A percentile compares a stretch with the other conserved stretches of the same genome.
Evolutionary conservation across 2,329 filamentous ascomycete genomes (phyloP).

Genomic region (Ploettnerulaceae sp.): DNA sequence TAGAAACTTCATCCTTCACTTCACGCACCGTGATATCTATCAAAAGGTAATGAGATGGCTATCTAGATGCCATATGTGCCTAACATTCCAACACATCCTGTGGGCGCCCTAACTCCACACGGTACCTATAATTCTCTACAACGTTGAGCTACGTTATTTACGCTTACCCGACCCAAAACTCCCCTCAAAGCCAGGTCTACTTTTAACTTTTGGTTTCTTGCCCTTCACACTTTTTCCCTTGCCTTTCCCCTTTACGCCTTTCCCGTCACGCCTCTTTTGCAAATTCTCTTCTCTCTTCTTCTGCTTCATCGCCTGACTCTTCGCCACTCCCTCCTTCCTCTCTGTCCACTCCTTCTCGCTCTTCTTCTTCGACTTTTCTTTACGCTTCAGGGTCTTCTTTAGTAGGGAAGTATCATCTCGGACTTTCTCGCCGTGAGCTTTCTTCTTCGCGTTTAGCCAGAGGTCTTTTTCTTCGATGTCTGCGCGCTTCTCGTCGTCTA

Average conservation of each 20-base stretch:
- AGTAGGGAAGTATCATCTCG: constrained; percentile 80
- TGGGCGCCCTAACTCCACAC: not conserved
- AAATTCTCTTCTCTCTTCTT: constrained; percentile 79
- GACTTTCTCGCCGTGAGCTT: constrained; percentile 83
- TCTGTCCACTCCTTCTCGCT: constrained; percentile 85
- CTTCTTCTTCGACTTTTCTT: constrained; percentile 85
- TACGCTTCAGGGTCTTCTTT: constrained; percentile 92
- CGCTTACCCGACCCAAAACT: constrained; percentile 33
- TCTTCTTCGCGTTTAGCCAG: constrained; percentile 87
- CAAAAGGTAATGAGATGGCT: too few relatives aligned
- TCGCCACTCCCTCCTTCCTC: constrained; percentile 65
- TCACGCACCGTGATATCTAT: too few relatives aligned
- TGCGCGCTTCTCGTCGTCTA: constrained; percentile 75
- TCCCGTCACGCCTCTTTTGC: constrained; percentile 68
- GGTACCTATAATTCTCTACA: too few relatives aligned
- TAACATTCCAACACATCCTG: constrained; percentile 5
- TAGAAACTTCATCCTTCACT: not conserved
- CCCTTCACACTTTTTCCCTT: constrained; percentile 51
- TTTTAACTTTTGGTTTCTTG: constrained; percentile 38
- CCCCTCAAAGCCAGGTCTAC: constrained; percentile 55
- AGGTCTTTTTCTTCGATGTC: constrained; percentile 90
- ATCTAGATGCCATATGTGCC: too few relatives aligned
- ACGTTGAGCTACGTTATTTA: constrained; percentile 17
- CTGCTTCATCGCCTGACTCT: constrained; percentile 72
- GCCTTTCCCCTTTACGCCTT: constrained; percentile 60